Evolutionary conservation across 83 land plant genomes (phyloP).

Genomic region (Thuja plicata): DNA sequence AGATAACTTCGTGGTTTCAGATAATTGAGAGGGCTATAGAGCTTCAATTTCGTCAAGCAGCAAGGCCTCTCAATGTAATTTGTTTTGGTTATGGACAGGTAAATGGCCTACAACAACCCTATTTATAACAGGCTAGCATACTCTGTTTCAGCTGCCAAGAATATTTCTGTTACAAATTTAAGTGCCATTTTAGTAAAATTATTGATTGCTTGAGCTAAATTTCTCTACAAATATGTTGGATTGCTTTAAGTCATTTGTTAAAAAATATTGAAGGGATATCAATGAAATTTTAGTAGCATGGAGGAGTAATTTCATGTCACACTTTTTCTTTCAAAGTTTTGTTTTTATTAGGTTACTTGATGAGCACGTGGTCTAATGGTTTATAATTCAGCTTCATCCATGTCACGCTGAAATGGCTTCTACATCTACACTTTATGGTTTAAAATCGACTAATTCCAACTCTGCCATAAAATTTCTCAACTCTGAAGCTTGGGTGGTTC

Average conservation of each 20-base stretch:
- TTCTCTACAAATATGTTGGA: not conserved
- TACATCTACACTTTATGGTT: conserved; percentile 11
- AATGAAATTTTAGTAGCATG: not conserved
- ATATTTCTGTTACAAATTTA: not conserved
- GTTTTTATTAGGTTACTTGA: not conserved
- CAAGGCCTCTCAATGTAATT: conserved; percentile 31
- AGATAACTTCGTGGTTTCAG: conserved; percentile 23
- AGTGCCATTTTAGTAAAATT: not conserved
- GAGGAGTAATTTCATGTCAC: not conserved
- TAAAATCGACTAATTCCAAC: conserved; percentile 1
- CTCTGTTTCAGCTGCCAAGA: not conserved
- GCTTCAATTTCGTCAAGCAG: conserved; percentile 20
- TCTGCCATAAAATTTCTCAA: not conserved
- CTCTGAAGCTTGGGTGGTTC: conserved; percentile 21
- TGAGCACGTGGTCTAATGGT: not conserved
- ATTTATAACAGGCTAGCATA: not conserved
- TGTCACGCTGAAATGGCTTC: not conserved
- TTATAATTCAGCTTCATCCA: not conserved
- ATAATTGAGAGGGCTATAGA: conserved; percentile 36
- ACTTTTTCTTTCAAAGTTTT: not conserved
- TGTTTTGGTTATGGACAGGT: conserved; percentile 40
- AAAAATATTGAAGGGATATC: not conserved
- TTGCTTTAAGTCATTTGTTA: not conserved
- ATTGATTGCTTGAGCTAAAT: not conserved
- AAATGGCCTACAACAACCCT: not conserved